Conservation (phyloP, 2,329 filamentous ascomycete species). For the Trichophyton simii region DNA sequence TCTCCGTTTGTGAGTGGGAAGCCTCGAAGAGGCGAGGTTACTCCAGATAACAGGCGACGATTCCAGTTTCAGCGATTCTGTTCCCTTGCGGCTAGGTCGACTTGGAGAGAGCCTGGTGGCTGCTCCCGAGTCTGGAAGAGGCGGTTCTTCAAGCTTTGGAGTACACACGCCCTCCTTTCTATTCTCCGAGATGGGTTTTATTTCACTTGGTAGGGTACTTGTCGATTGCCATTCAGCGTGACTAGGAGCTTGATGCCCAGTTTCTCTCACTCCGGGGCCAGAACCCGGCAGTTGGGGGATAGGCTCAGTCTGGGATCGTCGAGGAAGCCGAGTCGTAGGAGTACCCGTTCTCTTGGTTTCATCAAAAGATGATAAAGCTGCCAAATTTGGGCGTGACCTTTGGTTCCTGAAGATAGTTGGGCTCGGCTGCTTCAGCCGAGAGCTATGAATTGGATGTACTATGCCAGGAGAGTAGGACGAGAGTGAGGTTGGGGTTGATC, state of each 20-base stretch:
- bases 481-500: constrained; percentile 39
- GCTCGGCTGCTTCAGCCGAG: constrained; percentile 26
- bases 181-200: neutral
- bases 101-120: constrained; percentile 10
- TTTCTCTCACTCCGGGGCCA: neutral
- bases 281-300: neutral
- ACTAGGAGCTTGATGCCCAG: neutral
- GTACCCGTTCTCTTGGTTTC: constrained; percentile 5
- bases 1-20: constrained; percentile 39
- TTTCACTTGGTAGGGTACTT: neutral
- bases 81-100: constrained; percentile 57
- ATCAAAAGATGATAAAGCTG: constrained; percentile 12
- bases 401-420: constrained; percentile 28
- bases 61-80: constrained; percentile 46
- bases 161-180: neutral
- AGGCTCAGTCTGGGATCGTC: constrained; percentile 9
- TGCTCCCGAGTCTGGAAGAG: neutral
- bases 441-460: constrained; percentile 28
- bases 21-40: constrained; percentile 39
- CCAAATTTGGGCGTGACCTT: constrained; percentile 10
- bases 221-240: neutral
- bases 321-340: constrained; percentile 4
- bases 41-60: constrained; percentile 45
- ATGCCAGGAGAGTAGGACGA: constrained; percentile 39
- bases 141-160: neutral